Base-by-base conservation (phyloP, 352 stramenopile genomes). In the Globisporangium solare region DNA sequence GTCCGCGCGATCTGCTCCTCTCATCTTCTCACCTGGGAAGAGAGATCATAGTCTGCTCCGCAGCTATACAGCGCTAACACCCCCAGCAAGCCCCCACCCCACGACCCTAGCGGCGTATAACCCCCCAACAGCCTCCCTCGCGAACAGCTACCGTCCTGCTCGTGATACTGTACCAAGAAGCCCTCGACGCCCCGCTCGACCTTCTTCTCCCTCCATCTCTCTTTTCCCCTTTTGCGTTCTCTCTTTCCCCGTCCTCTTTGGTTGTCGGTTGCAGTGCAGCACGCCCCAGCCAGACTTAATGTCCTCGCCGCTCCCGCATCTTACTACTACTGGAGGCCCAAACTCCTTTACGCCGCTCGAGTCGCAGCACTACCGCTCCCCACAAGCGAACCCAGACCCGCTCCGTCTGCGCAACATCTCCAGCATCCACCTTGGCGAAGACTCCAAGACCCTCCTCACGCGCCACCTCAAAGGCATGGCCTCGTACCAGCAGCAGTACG, bases 381-480 rank as follows among this genome's bases (percentile, higher is more conserved):
- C 66, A 47, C 64, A 67, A 42, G 54, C 51, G 15, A 58, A 65
- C 37, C 52, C 43, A 14, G 42, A 56, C 51, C 50, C 41, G 49
- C 53, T 64, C 52, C 59, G 50, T 31, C 54, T 64, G 17, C 50
- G 48, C 46, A 64, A 47, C 49, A 49, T 65, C 54, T 64, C 65
- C 50, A 75, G 64, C 47, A 75, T 78, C 56, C 63, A 78, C 47
- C 51, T 78, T 27, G 46, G 51, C n/a, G 64, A 62, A n/a, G 58
- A 73, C 52, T 64, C 56, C 57, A 74, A 73, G 67, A 74, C 56
- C 27, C 41, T 70, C 47, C 64, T 74, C 60, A 65, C 54, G 61
- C 67, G 67, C 64, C 51, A 75, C 51, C 67, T 73, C 49, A 74
- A 73, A 60, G 64, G 65, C 60, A 77, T 77, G 69, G 66, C 59